Evolutionary conservation across 73 alveolate genomes (phyloP).

Genomic region (Blepharisma japonicum): DNA sequence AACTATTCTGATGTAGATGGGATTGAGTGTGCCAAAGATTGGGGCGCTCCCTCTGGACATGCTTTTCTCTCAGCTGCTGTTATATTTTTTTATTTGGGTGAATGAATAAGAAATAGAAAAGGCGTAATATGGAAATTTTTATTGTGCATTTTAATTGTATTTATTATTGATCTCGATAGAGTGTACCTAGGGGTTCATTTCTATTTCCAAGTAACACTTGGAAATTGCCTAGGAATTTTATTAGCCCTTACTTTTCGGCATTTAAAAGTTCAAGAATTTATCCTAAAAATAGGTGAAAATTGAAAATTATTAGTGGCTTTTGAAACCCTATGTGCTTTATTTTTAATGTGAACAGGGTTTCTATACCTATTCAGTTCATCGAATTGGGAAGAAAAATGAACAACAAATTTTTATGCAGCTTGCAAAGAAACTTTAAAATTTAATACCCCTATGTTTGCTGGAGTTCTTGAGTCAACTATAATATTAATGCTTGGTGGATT

Average conservation of each 20-base stretch:
- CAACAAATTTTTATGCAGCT: too few relatives aligned
- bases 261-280: too few relatives aligned
- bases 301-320: too few relatives aligned
- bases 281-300: too few relatives aligned
- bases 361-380: too few relatives aligned
- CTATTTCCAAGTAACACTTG: neutral
- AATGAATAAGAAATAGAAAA: neutral
- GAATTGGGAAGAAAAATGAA: too few relatives aligned
- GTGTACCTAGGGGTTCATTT: slow-evolving; percentile 20
- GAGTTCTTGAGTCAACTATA: too few relatives aligned
- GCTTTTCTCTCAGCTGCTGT: slow-evolving; percentile 9
- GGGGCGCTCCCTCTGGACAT: slow-evolving; percentile 29
- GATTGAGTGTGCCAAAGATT: neutral
- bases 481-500: too few relatives aligned
- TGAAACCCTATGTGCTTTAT: too few relatives aligned
- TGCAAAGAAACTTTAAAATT: too few relatives aligned
- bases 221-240: neutral
- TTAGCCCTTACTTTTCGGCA: neutral
- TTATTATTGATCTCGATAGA: neutral
- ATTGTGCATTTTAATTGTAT: neutral
- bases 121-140: neutral
- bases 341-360: too few relatives aligned
- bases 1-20: neutral
- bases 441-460: too few relatives aligned
- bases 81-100: neutral